A percentile compares a stretch with the other conserved stretches of the same genome.
Conservation (phyloP, 2,329 filamentous ascomycete species). For the Chaetomium strumarium region DNA sequence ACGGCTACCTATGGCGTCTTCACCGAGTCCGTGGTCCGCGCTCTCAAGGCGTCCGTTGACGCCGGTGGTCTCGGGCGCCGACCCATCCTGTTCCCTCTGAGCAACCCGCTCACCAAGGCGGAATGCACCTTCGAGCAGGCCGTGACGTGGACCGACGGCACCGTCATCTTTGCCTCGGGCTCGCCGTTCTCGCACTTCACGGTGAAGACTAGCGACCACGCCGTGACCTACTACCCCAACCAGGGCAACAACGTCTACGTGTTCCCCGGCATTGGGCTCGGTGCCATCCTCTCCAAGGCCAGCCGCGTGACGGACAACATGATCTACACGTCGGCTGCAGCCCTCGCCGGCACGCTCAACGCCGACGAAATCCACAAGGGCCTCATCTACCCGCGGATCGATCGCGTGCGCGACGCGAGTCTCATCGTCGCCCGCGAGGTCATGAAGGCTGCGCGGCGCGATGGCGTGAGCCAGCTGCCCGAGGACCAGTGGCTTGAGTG, state of each 20-base stretch:
- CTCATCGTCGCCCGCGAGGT: constrained; percentile 83
- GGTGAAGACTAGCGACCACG: constrained; percentile 53
- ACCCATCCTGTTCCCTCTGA: constrained; percentile 92
- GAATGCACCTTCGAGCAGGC: constrained; percentile 97
- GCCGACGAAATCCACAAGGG: constrained; percentile 75
- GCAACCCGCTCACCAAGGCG: constrained; percentile 92
- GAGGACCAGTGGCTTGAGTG: constrained; percentile 67
- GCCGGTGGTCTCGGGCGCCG: constrained; percentile 62
- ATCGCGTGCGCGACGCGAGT: constrained; percentile 86
- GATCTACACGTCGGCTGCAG: constrained; percentile 89
- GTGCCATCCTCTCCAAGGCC: constrained; percentile 85
- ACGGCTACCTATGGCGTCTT: constrained; percentile 94
- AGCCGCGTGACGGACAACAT: constrained; percentile 85
- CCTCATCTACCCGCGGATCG: constrained; percentile 85
- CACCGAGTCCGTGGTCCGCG: constrained; percentile 75
- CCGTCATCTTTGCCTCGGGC: constrained; percentile 88
- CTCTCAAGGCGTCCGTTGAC: constrained; percentile 59
- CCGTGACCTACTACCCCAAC: constrained; percentile 67
- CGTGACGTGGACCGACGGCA: constrained; percentile 83
- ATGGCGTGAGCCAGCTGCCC: constrained; percentile 64
- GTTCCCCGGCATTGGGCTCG: constrained; percentile 92
- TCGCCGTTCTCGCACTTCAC: constrained; percentile 78
- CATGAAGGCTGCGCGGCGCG: constrained; percentile 83
- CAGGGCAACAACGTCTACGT: constrained; percentile 89
- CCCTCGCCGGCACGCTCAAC: constrained; percentile 71